These are phyloP conservation scores for Salix arbutifolia DNA, from an alignment of 345 rosid genomes.

Conservation along the genomic window DNA sequence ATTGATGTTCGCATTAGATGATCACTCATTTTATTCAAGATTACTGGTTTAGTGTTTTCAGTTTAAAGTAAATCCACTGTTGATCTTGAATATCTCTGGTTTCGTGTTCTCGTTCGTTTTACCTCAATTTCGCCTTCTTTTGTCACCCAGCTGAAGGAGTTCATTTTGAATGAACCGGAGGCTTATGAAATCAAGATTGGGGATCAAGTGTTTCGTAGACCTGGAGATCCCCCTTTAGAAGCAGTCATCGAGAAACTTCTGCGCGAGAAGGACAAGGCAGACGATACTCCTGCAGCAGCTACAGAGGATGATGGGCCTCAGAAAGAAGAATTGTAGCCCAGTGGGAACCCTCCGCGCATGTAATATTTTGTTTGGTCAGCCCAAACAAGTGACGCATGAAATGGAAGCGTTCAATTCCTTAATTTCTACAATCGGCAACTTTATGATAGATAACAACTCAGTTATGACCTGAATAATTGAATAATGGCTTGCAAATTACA, in stretches of 20 bases:
- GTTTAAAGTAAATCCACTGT: neutral
- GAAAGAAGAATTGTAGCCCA: constrained; percentile 57
- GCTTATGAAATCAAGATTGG: constrained; percentile 86
- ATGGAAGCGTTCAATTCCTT: too few relatives aligned
- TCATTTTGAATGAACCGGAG: constrained; percentile 61
- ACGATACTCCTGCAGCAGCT: neutral
- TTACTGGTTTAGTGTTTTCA: neutral
- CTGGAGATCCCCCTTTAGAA: constrained; percentile 86
- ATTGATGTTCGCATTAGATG: too few relatives aligned
- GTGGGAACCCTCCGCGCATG: too few relatives aligned
- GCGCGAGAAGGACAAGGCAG: constrained; percentile 23
- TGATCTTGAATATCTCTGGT: too few relatives aligned
- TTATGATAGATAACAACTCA: too few relatives aligned
- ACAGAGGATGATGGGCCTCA: constrained; percentile 15
- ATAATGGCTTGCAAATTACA: neutral
- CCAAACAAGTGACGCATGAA: too few relatives aligned
- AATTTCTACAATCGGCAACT: too few relatives aligned
- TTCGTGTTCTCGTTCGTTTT: neutral
- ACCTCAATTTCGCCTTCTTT: neutral
- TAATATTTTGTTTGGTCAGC: neutral
- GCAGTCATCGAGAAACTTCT: constrained; percentile 43
- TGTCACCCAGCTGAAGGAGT: constrained; percentile 66
- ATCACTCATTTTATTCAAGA: too few relatives aligned
- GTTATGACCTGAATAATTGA: too few relatives aligned
- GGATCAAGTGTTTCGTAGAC: constrained; percentile 61